Base-by-base conservation (phyloP, 495 filamentous ascomycete genomes). In the Chaetomium tenue region DNA sequence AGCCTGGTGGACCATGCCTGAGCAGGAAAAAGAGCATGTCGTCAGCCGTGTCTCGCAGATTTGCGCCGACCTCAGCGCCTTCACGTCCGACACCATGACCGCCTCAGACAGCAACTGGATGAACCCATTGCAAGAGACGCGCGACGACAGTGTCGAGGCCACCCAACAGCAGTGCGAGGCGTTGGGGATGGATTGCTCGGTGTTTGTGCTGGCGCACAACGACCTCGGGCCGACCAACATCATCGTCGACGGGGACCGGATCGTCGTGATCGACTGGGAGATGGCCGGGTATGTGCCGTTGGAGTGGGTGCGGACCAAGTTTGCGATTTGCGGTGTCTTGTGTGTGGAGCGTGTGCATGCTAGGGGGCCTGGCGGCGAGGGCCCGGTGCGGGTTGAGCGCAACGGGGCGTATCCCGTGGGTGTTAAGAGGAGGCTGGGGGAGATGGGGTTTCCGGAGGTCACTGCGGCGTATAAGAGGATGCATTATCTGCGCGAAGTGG, bases 281-380 rank as follows among this genome's bases (percentile, higher is more conserved):
- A 46, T 63, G 23, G 60, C 60, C 26, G 60, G 60, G 50, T 63
- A 63, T 40, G 23, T 12, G 20, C 60, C 60, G 23, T n/a, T 63
- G 42, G 60, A 55, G 47, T 63, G 51, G 60, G 60, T 63, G 51
- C 51, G 51, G 22, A 63, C 61, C 52, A 63, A 63, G 61, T 63
- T 63, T 26, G 61, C 52, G 8, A n/a, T 63, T 11, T 63, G 42
- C n/a, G 53, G 52, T 5, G 61, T 16, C n/a, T 58, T 63, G 26
- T 0, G 28, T 25, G 53, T 63, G 40, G 52, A 63, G n/a, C 52
- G 61, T 18, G 61, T 57, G 53, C 2, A 9, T 26, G n/a, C n/a
- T n/a, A 5, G 40, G 61, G 12, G 8, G 23, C n/a, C 9, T 25
- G 33, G 54, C 25, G 11, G 23, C 51, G 60, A 63, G 51, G 46